Evolutionary conservation across 352 stramenopile species (phyloP).

Genomic region (Globisporangium irregulare): DNA sequence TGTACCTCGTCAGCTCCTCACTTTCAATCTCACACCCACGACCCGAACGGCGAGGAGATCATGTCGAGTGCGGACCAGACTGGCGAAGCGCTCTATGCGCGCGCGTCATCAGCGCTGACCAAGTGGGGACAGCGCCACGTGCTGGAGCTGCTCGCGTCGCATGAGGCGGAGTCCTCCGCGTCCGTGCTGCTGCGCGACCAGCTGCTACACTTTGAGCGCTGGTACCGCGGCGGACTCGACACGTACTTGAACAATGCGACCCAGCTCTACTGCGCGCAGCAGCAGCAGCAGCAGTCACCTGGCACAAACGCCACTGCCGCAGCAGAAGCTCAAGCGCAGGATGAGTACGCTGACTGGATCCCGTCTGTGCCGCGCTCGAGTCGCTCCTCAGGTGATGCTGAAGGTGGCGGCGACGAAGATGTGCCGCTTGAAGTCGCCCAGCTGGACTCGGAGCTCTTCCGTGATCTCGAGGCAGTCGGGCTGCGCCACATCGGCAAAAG

Average conservation of each 20-base stretch:
- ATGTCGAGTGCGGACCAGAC: background rate
- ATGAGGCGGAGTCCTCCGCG: slow-evolving; percentile 5
- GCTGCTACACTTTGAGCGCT: slow-evolving; percentile 56
- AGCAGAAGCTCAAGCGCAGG: background rate
- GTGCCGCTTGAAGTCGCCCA: slow-evolving; percentile 23
- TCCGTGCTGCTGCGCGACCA: slow-evolving; percentile 30
- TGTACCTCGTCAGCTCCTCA: background rate
- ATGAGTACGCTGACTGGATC: slow-evolving; percentile 39
- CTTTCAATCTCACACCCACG: background rate
- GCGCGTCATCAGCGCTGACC: slow-evolving; percentile 25
- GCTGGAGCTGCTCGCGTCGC: slow-evolving; percentile 24
- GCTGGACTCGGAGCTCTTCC: slow-evolving; percentile 36
- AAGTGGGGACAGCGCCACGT: slow-evolving; percentile 47
- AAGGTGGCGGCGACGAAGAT: slow-evolving; percentile 2
- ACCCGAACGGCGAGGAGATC: background rate
- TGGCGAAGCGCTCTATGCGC: slow-evolving; percentile 10
- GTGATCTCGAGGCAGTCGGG: slow-evolving; percentile 47
- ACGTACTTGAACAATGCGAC: slow-evolving; percentile 51
- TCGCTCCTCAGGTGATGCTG: background rate
- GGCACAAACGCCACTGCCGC: background rate
- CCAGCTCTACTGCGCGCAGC: slow-evolving; percentile 35
- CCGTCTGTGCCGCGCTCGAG: slow-evolving; percentile 43
- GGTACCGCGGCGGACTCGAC: slow-evolving; percentile 64
- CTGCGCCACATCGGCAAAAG: slow-evolving; percentile 67
- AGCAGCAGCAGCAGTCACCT: background rate